A percentile compares a stretch with the other conserved stretches of the same genome.
Conservation (phyloP, 306 rosid genomes). For the Herpetospermum pedunculosum region DNA sequence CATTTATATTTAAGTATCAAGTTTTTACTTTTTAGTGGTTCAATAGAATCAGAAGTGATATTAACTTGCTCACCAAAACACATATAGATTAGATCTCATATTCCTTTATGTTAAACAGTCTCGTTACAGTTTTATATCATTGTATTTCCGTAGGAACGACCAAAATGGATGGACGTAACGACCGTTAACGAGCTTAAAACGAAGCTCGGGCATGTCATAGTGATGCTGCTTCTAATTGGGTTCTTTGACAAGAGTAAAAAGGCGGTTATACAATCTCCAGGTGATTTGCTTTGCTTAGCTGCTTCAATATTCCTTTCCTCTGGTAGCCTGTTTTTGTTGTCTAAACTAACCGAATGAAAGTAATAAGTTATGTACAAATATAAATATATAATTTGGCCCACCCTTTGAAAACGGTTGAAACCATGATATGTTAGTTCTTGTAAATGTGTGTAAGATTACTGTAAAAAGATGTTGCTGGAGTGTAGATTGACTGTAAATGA, state of each 20-base stretch:
- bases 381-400: neutral
- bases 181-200: constrained; percentile 82
- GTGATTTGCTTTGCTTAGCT: constrained; percentile 81
- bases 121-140: neutral
- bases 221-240: constrained; percentile 92
- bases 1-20: neutral
- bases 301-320: constrained; percentile 76
- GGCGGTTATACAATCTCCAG: constrained; percentile 51
- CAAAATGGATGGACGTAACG: constrained; percentile 63
- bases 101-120: neutral
- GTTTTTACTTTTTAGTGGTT: neutral
- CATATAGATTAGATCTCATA: neutral
- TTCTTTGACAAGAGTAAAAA: constrained; percentile 73
- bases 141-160: constrained; percentile 57
- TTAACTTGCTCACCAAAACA: neutral
- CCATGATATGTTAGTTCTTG: neutral
- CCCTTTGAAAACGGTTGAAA: neutral
- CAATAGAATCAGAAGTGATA: neutral
- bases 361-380: constrained; percentile 9
- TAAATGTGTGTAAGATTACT: neutral
- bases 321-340: constrained; percentile 55
- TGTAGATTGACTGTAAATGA: neutral
- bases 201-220: constrained; percentile 88
- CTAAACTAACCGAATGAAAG: constrained; percentile 45
- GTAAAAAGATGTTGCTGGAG: neutral